Percentiles rank a stretch among this genome's conserved stretches.
phyloP scores from a whole-genome alignment of 768 basidiomycete genomes.

The Lactarius akahatsu region DNA sequence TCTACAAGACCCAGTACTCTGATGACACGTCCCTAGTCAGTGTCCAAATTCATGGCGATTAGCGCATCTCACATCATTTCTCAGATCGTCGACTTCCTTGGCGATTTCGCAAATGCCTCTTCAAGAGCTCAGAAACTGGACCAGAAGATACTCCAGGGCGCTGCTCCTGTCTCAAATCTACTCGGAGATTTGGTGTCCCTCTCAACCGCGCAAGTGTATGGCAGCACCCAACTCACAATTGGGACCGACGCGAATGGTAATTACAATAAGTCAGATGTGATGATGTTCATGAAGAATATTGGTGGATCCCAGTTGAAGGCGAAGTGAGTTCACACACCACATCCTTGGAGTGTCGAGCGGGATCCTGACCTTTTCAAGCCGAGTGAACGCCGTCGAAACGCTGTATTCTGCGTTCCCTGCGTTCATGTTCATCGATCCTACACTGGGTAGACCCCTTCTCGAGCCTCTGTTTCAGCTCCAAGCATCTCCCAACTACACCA shows the following conservation, averaged over 20 bases:
- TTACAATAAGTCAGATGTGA: neutral
- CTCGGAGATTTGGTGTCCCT: neutral
- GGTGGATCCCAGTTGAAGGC: neutral
- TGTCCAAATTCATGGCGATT: neutral
- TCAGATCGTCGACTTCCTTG: neutral
- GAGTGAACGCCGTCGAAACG: neutral
- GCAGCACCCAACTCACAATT: neutral
- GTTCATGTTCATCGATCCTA: neutral
- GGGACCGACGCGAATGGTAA: neutral
- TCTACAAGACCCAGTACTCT: neutral
- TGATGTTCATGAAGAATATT: neutral
- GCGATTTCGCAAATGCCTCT: neutral
- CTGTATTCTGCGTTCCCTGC: neutral
- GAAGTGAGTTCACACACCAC: neutral
- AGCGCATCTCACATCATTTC: neutral
- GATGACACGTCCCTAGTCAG: neutral
- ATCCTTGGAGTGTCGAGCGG: neutral
- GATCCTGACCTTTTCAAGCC: neutral
- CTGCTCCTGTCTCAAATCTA: neutral
- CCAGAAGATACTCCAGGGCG: neutral
- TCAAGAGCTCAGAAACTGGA: neutral
- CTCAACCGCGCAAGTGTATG: neutral
- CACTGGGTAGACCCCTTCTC: neutral
- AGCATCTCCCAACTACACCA: neutral
- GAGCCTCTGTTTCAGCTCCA: neutral